phyloP scores from a whole-genome alignment of 1,284 basidiomycete species.

The Tilletia walkeri region DNA sequence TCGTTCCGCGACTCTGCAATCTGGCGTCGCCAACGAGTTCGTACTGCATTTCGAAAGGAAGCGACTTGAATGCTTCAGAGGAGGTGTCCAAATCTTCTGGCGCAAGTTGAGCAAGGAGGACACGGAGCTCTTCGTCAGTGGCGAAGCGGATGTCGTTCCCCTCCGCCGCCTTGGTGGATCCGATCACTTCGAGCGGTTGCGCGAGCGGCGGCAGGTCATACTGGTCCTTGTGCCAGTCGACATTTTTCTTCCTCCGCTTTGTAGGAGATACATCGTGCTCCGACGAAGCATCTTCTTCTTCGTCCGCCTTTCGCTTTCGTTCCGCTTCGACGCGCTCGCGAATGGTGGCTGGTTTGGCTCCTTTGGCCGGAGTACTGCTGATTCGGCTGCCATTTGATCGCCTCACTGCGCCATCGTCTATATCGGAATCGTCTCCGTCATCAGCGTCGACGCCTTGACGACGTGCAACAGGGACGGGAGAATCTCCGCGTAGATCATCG shows the following conservation, averaged over 20 bases:
- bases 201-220: constrained; percentile 52
- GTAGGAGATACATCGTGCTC: constrained; percentile 55
- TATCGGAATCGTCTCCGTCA: background rate
- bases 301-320: background rate
- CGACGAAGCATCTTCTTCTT: background rate
- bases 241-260: constrained; percentile 57
- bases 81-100: constrained; percentile 52
- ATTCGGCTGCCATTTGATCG: background rate
- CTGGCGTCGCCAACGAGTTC: constrained; percentile 96
- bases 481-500: constrained; percentile 9
- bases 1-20: constrained; percentile 88
- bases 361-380: background rate
- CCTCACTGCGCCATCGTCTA: background rate
- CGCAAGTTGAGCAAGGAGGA: constrained; percentile 45
- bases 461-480: background rate
- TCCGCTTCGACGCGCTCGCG: constrained; percentile 15
- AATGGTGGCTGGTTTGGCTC: constrained; percentile 10
- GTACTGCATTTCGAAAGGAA: constrained; percentile 94
- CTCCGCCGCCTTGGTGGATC: constrained; percentile 26
- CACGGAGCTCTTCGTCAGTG: constrained; percentile 49
- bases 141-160: constrained; percentile 48
- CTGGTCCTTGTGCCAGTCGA: constrained; percentile 51
- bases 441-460: background rate
- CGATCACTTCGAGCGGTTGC: constrained; percentile 33
- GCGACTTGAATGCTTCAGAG: constrained; percentile 68